These are phyloP conservation scores for Letharia lupina DNA, from an alignment of 495 filamentous ascomycete genomes.

Conservation along the genomic window DNA sequence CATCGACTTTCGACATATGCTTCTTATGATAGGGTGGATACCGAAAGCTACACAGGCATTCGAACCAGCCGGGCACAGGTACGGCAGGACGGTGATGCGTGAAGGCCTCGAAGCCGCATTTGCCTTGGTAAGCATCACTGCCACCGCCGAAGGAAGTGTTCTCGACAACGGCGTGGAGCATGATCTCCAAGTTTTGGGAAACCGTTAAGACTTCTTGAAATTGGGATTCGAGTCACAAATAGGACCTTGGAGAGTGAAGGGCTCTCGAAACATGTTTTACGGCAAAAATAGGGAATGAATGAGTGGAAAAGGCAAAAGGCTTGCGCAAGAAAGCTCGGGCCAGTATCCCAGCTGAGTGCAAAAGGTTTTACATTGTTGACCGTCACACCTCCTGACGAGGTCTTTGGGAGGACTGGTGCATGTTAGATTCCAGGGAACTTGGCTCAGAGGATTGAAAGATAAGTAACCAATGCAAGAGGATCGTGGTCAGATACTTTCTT, in stretches of 20 bases:
- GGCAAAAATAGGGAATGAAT: neutral
- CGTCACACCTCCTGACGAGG: conserved; percentile 20
- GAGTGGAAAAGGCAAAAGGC: neutral
- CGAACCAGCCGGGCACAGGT: conserved; percentile 17
- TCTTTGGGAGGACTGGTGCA: conserved; percentile 12
- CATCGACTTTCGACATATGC: conserved; percentile 12
- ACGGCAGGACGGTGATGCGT: conserved; percentile 25
- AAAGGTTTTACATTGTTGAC: conserved; percentile 16
- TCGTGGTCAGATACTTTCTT: conserved; percentile 2
- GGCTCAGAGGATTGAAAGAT: neutral
- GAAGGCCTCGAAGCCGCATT: conserved; percentile 26
- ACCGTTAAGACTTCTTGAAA: neutral
- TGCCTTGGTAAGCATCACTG: conserved; percentile 21
- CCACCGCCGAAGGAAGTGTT: conserved; percentile 25
- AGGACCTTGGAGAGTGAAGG: neutral
- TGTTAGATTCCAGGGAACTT: neutral
- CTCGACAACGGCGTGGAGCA: conserved; percentile 16
- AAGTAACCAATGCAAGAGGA: too few relatives aligned
- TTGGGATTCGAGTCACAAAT: neutral
- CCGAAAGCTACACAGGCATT: conserved; percentile 17
- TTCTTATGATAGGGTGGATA: conserved; percentile 18
- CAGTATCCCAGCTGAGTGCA: neutral
- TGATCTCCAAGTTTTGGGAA: neutral
- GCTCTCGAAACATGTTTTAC: neutral
- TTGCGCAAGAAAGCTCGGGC: neutral